Percentiles rank a stretch among this genome's conserved stretches.
Conservation (phyloP, 345 rosid genomes). For the Eucalyptus pauciflora region DNA sequence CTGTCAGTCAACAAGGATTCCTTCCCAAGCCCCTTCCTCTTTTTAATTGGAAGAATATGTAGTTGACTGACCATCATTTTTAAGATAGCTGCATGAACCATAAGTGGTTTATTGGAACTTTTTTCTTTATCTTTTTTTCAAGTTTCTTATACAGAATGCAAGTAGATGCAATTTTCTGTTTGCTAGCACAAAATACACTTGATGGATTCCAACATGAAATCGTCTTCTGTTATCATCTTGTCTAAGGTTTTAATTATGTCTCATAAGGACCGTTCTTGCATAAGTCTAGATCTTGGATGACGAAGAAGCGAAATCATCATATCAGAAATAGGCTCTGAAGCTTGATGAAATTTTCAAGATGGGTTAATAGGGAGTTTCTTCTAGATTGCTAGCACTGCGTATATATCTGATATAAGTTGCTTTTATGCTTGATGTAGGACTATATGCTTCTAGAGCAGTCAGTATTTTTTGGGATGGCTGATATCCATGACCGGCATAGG, state of each 20-base stretch:
- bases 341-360: background rate
- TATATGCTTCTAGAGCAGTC: constrained; percentile 78
- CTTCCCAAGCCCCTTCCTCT: background rate
- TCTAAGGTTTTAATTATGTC: background rate
- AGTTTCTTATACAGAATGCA: background rate
- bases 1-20: background rate
- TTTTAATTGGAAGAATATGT: background rate
- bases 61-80: background rate
- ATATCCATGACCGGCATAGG: constrained; percentile 68
- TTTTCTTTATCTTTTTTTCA: background rate
- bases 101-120: background rate
- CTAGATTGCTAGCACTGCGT: background rate
- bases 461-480: constrained; percentile 45
- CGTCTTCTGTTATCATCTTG: background rate
- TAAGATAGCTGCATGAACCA: background rate
- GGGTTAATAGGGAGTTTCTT: background rate
- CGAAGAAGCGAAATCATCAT: background rate
- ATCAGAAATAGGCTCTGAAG: background rate
- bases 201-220: background rate
- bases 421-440: constrained; percentile 30
- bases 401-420: background rate
- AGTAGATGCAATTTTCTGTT: background rate
- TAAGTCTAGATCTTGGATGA: background rate
- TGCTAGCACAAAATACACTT: background rate
- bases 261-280: background rate